Evolutionary conservation across 768 basidiomycete species (phyloP).

Genomic region (Leccinum subgranulosum): DNA sequence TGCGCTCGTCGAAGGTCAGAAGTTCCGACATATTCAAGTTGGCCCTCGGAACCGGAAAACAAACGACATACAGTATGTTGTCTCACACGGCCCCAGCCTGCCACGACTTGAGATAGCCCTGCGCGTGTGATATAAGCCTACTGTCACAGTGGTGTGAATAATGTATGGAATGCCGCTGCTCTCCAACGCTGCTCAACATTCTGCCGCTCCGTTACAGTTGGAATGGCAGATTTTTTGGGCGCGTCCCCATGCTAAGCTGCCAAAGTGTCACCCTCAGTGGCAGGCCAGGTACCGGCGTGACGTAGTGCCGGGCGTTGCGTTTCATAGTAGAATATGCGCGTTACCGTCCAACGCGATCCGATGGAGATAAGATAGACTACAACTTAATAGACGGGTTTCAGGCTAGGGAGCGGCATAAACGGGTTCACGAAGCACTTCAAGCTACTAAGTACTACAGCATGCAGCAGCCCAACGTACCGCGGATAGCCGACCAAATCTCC

Average conservation of each 20-base stretch:
- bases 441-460: not conserved
- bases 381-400: constrained; percentile 9
- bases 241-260: not conserved
- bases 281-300: not conserved
- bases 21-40: not conserved
- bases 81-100: constrained; percentile 1
- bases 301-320: not conserved
- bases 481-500: constrained; percentile 22
- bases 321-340: not conserved
- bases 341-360: not conserved
- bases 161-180: not conserved
- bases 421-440: not conserved
- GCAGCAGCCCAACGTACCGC: constrained; percentile 14
- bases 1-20: constrained; percentile 12
- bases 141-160: constrained; percentile 6
- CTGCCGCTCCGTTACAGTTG: not conserved
- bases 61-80: not conserved
- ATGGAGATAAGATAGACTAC: constrained; percentile 8
- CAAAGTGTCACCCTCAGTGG: constrained; percentile 6
- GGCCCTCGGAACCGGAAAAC: constrained; percentile 25
- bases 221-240: not conserved
- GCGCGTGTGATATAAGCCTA: constrained; percentile 6
- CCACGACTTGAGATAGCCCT: constrained; percentile 7
- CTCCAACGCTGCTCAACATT: not conserved
- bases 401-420: constrained; percentile 1